Conservation (phyloP, 2,329 filamentous ascomycete species). For the Ceratocystiopsis brevicomis region DNA sequence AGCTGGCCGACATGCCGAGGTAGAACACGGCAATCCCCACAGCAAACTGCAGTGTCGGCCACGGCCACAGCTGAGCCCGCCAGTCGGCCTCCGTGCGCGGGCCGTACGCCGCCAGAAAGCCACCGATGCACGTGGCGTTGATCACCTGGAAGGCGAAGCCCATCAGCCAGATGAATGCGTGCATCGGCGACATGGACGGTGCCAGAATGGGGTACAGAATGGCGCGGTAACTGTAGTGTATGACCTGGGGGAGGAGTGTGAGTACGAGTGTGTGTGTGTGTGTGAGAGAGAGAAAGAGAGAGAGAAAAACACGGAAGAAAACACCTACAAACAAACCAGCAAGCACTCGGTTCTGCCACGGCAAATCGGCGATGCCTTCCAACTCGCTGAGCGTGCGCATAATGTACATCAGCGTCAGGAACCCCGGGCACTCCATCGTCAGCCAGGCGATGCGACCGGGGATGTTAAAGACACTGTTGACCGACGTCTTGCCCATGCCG, state of each 20-base stretch:
- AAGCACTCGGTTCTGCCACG: constrained; percentile 63
- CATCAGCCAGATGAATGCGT: constrained; percentile 43
- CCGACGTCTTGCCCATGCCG: constrained; percentile 82
- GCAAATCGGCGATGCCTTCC: constrained; percentile 38
- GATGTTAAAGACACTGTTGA: constrained; percentile 57
- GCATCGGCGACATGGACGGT: constrained; percentile 84
- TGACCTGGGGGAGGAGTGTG: constrained; percentile 26
- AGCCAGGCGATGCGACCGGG: constrained; percentile 77
- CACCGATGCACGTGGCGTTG: constrained; percentile 61
- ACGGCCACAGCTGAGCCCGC: constrained; percentile 20
- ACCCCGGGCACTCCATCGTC: constrained; percentile 68
- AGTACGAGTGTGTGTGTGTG: not conserved
- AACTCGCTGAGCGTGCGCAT: constrained; percentile 47
- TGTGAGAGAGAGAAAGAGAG: not conserved
- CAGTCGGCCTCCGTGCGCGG: constrained; percentile 38
- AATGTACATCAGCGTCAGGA: constrained; percentile 60
- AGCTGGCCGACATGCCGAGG: constrained; percentile 59
- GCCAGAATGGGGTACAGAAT: constrained; percentile 65
- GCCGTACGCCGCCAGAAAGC: constrained; percentile 74
- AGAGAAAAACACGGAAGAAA: constrained; percentile 13
- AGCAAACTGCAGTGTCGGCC: constrained; percentile 26
- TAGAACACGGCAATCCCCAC: constrained; percentile 59
- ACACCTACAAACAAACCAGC: constrained; percentile 41
- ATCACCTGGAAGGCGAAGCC: constrained; percentile 58
- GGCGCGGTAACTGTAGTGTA: constrained; percentile 86